These are phyloP conservation scores for Plantago elongata DNA, from an alignment of 257 asterid species.

Conservation along the genomic window DNA sequence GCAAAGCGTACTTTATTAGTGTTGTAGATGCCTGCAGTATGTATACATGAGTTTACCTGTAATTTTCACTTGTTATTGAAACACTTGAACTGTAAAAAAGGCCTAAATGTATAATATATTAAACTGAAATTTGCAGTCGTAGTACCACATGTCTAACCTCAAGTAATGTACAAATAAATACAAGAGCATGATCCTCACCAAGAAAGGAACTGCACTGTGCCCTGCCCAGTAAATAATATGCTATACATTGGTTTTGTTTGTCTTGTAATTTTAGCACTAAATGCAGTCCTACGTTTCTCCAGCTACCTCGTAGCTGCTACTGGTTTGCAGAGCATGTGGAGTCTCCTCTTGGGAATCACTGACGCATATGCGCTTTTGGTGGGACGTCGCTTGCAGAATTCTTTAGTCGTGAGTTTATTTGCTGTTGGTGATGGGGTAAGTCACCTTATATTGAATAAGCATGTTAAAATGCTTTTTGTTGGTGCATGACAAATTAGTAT, in stretches of 20 bases:
- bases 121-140: too few species aligned
- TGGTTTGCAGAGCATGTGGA: constrained; percentile 95
- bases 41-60: too few species aligned
- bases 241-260: neutral
- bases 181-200: neutral
- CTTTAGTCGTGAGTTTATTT: constrained; percentile 63
- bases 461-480: constrained; percentile 1
- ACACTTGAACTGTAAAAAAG: too few species aligned
- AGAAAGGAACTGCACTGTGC: neutral
- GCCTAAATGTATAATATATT: too few species aligned
- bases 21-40: too few species aligned
- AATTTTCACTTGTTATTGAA: too few species aligned
- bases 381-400: constrained; percentile 81
- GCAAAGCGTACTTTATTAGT: too few species aligned
- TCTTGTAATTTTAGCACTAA: constrained; percentile 14
- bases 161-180: neutral
- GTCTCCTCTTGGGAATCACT: constrained; percentile 68
- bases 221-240: neutral
- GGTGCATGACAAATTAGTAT: constrained; percentile 9
- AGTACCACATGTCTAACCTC: too few species aligned
- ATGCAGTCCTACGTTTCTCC: constrained; percentile 15
- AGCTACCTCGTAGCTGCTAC: constrained; percentile 98
- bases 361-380: constrained; percentile 90
- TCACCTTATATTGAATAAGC: constrained; percentile 9
- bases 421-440: constrained; percentile 99